These are phyloP conservation scores for Sutorius australiensis DNA, from an alignment of 768 basidiomycete species.

Conservation along the genomic window DNA sequence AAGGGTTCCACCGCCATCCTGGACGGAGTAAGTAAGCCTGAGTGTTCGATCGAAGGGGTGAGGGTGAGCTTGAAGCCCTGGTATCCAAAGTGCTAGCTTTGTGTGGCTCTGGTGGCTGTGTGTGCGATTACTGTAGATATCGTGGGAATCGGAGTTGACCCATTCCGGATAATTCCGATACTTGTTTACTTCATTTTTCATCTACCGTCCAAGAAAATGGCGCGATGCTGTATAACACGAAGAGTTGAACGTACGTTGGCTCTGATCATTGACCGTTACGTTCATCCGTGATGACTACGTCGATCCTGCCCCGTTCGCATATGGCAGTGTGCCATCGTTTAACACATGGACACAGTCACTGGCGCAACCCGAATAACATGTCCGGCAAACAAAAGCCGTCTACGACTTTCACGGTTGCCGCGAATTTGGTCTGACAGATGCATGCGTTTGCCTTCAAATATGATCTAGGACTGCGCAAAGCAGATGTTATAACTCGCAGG, in stretches of 20 bases:
- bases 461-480: neutral
- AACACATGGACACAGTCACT: slow-evolving; percentile 1
- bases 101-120: slow-evolving; percentile 19
- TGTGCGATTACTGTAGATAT: neutral
- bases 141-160: neutral
- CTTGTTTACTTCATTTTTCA: neutral
- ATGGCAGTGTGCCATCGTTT: neutral
- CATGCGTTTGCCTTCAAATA: neutral
- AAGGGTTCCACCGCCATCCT: slow-evolving; percentile 70
- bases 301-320: no score
- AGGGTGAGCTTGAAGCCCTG: neutral
- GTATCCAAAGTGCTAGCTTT: neutral
- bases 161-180: neutral
- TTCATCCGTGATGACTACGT: neutral
- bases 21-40: slow-evolving; percentile 14
- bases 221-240: no score
- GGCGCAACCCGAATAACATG: slow-evolving; percentile 6
- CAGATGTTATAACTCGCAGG: neutral
- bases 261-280: slow-evolving; percentile 12
- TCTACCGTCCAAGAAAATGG: no score
- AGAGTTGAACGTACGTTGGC: neutral
- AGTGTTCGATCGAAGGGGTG: slow-evolving; percentile 6
- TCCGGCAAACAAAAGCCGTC: slow-evolving; percentile 6
- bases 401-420: neutral
- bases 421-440: neutral